Conservation (phyloP, 495 filamentous ascomycete species). For the Penicillium lividum region DNA sequence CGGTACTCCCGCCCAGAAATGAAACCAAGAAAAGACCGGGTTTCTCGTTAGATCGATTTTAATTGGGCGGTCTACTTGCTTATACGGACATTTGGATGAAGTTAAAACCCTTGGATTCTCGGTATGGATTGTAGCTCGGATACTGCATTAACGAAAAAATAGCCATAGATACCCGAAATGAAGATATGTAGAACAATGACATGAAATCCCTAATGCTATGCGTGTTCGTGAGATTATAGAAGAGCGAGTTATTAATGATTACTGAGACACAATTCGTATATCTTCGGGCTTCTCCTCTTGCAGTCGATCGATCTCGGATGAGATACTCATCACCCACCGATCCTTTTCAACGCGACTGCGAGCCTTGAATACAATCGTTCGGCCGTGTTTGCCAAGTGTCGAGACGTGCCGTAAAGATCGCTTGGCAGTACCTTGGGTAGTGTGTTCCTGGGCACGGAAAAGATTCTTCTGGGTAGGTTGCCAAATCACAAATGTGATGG, state of each 20-base stretch:
- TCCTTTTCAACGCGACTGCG: slow-evolving; percentile 72
- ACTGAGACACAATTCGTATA: slow-evolving; percentile 56
- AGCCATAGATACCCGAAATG: not conserved
- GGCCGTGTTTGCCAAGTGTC: slow-evolving; percentile 60
- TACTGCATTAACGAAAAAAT: not conserved
- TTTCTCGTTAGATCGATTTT: too few species aligned
- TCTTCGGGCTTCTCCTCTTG: slow-evolving; percentile 58
- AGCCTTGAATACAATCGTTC: slow-evolving; percentile 71
- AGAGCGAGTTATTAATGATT: not conserved
- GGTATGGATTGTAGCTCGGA: not conserved
- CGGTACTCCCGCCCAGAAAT: too few species aligned
- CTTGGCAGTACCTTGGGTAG: slow-evolving; percentile 43
- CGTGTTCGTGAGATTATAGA: slow-evolving; percentile 10
- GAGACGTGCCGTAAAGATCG: slow-evolving; percentile 52
- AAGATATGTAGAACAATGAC: not conserved
- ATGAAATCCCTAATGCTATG: slow-evolving; percentile 6
- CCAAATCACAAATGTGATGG: slow-evolving; percentile 75
- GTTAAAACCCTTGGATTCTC: not conserved
- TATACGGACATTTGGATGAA: not conserved
- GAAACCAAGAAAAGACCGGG: too few species aligned
- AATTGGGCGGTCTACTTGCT: too few species aligned
- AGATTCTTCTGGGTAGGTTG: slow-evolving; percentile 60
- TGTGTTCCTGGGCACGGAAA: slow-evolving; percentile 55
- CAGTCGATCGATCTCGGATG: slow-evolving; percentile 70
- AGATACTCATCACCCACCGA: slow-evolving; percentile 73